Evolutionary conservation across 2,329 filamentous ascomycete genomes (phyloP).

Genomic region (Zarea fungicola): DNA sequence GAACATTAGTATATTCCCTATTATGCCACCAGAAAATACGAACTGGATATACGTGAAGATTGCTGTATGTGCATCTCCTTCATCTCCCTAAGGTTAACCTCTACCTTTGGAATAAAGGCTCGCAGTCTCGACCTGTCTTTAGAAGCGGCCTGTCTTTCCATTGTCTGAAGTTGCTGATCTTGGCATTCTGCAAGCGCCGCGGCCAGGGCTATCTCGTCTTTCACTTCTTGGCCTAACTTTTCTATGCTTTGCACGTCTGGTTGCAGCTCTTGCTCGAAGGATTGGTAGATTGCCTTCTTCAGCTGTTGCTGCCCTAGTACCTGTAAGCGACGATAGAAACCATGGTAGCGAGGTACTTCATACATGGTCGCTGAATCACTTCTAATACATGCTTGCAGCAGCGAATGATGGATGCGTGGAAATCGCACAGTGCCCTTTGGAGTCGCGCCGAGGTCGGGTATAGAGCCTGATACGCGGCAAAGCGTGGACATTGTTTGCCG

Average conservation of each 20-base stretch:
- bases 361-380: slow-evolving; percentile 17
- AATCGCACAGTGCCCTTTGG: slow-evolving; percentile 25
- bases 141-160: background rate
- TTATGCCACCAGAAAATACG: background rate
- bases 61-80: background rate
- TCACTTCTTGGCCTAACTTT: background rate
- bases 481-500: background rate
- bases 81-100: background rate
- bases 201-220: background rate
- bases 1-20: background rate
- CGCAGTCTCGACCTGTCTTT: background rate
- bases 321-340: background rate
- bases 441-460: background rate
- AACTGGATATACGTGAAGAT: background rate
- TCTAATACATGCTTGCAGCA: slow-evolving; percentile 30
- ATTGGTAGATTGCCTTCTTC: background rate
- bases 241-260: background rate
- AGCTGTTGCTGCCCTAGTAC: background rate
- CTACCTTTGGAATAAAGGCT: background rate
- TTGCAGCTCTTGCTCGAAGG: background rate
- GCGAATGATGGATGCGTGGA: slow-evolving; percentile 30
- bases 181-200: background rate
- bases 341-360: too few species aligned
- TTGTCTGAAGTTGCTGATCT: background rate
- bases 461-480: background rate